Percentiles rank a stretch among this genome's conserved stretches.
Evolutionary conservation across 75 land plant species (phyloP).

Genomic region (Gnetum montanum): DNA sequence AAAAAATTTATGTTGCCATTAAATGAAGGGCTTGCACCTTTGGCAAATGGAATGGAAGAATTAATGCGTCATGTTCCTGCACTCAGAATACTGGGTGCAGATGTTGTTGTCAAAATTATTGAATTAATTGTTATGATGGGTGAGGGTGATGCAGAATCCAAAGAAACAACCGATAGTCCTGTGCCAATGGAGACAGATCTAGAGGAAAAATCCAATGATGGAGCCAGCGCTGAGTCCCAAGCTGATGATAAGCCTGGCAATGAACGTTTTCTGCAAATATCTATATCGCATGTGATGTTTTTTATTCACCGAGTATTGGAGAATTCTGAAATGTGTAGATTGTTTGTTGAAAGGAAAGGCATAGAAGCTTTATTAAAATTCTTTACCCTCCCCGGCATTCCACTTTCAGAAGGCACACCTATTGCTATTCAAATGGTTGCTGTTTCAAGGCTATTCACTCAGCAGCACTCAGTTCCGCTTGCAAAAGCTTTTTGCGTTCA

Average conservation of each 20-base stretch:
- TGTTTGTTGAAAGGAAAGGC: conserved; percentile 91
- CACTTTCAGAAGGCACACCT: conserved; percentile 83
- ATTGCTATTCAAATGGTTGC: conserved; percentile 84
- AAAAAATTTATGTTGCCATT: conserved; percentile 53
- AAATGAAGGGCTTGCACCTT: conserved; percentile 68
- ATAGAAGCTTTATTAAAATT: conserved; percentile 86
- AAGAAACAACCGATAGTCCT: conserved; percentile 20
- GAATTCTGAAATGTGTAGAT: conserved; percentile 79
- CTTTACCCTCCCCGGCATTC: conserved; percentile 64
- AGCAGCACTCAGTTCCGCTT: conserved; percentile 72
- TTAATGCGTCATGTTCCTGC: conserved; percentile 72
- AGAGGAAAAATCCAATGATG: conserved; percentile 31
- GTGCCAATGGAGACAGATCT: conserved; percentile 82
- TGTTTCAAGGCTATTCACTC: conserved; percentile 88
- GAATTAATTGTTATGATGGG: conserved; percentile 40
- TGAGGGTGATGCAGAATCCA: conserved; percentile 19
- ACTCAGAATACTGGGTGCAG: conserved; percentile 59
- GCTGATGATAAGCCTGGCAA: conserved; percentile 27
- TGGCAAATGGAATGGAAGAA: conserved; percentile 77
- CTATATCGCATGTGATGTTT: conserved; percentile 84
- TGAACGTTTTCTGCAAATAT: conserved; percentile 70
- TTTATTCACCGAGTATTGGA: conserved; percentile 80
- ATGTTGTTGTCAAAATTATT: conserved; percentile 65
- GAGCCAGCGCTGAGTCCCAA: conserved; percentile 15
- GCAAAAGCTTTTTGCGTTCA: conserved; percentile 73